Conservation (phyloP, 106 monocot species). For the Allium sativum region DNA sequence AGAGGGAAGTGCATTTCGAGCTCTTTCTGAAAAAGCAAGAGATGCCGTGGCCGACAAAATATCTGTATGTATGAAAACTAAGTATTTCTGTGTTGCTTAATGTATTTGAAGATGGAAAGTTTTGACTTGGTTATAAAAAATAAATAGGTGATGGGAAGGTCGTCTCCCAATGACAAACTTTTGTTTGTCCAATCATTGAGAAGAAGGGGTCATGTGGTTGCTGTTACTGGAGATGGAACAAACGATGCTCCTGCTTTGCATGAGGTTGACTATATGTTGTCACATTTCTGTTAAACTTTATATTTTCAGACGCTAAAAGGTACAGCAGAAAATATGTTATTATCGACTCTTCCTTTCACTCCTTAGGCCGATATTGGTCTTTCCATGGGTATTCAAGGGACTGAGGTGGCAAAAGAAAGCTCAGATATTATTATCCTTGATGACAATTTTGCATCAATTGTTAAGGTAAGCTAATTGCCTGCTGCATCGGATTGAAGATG, state of each 20-base stretch:
- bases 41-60: slow-evolving; percentile 64
- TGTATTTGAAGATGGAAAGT: neutral
- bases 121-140: neutral
- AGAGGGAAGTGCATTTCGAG: slow-evolving; percentile 1
- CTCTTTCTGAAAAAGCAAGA: slow-evolving; percentile 26
- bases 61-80: slow-evolving; percentile 38
- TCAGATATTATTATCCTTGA: slow-evolving; percentile 76
- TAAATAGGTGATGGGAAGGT: slow-evolving; percentile 82
- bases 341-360: neutral
- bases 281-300: neutral
- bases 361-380: slow-evolving; percentile 83
- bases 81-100: neutral
- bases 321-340: too few species aligned
- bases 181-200: slow-evolving; percentile 79
- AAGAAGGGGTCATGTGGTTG: slow-evolving; percentile 80
- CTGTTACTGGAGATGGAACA: slow-evolving; percentile 95
- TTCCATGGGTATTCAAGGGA: slow-evolving; percentile 83
- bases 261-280: slow-evolving; percentile 34
- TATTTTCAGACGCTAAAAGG: too few species aligned
- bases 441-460: slow-evolving; percentile 80
- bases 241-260: slow-evolving; percentile 95
- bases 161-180: slow-evolving; percentile 90
- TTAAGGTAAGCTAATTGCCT: slow-evolving; percentile 31
- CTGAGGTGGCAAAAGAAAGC: slow-evolving; percentile 84
- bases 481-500: neutral